A percentile compares a stretch with the other conserved stretches of the same genome.
Evolutionary conservation across 2,329 filamentous ascomycete species (phyloP).

Genomic region (Cryphonectria carpinicola): DNA sequence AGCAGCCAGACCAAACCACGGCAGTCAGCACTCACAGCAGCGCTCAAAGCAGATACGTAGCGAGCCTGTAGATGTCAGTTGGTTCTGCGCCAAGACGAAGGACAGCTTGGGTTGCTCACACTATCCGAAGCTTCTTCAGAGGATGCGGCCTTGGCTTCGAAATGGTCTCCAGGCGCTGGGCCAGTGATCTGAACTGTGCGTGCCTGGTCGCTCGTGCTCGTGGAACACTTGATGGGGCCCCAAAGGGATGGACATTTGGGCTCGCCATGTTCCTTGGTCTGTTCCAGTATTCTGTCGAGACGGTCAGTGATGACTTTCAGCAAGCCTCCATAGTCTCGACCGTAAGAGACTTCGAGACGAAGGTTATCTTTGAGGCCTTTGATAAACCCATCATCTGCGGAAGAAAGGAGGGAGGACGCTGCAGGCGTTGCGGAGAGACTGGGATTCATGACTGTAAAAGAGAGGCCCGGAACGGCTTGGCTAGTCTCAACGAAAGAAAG

Average conservation of each 20-base stretch:
- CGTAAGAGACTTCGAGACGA: neutral
- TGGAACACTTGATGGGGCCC: slow-evolving; percentile 8
- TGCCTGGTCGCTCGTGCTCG: neutral
- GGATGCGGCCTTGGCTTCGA: neutral
- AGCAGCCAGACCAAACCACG: neutral
- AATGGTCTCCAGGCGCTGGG: slow-evolving; percentile 14
- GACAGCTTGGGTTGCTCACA: slow-evolving; percentile 4
- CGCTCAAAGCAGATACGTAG: slow-evolving; percentile 16
- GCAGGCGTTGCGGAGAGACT: neutral
- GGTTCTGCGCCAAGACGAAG: neutral
- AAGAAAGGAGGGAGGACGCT: neutral
- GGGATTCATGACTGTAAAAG: neutral
- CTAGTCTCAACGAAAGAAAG: neutral
- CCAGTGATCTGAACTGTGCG: slow-evolving; percentile 16
- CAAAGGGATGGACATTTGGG: neutral
- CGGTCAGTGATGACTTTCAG: slow-evolving; percentile 12
- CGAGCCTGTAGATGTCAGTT: neutral
- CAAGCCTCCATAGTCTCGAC: slow-evolving; percentile 22
- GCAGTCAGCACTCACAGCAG: slow-evolving; percentile 15
- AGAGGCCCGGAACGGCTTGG: neutral
- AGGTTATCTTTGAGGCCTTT: slow-evolving; percentile 2
- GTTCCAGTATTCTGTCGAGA: slow-evolving; percentile 9
- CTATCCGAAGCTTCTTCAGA: slow-evolving; percentile 13
- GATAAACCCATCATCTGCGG: slow-evolving; percentile 20
- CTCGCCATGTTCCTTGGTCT: neutral